phyloP scores from a whole-genome alignment of 345 rosid genomes.

The Ceriops zippeliana region DNA sequence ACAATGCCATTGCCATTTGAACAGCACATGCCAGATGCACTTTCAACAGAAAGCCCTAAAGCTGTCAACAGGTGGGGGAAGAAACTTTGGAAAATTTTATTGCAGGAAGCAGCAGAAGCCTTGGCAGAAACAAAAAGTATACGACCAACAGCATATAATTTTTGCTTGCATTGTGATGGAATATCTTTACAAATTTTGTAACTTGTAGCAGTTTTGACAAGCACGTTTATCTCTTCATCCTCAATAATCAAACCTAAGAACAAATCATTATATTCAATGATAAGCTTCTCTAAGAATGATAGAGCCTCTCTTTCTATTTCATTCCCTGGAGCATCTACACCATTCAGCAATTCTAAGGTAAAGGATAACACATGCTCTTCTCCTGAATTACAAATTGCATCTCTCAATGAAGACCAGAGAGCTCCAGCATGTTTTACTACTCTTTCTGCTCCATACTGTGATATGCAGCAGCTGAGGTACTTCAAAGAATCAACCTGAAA shows the following conservation, averaged over 20 bases:
- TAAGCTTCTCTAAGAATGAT: constrained; percentile 49
- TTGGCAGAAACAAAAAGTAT: constrained; percentile 64
- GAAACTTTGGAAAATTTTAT: constrained; percentile 47
- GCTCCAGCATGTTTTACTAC: constrained; percentile 55
- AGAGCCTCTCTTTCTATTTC: constrained; percentile 62
- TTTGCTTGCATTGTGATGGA: constrained; percentile 51
- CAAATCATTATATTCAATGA: constrained; percentile 46
- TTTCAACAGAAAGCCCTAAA: constrained; percentile 44
- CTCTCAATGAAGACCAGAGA: constrained; percentile 73
- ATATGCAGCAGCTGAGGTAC: constrained; percentile 55
- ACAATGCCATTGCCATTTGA: constrained; percentile 23
- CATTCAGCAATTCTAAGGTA: constrained; percentile 42
- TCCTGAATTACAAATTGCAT: constrained; percentile 49
- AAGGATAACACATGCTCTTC: constrained; percentile 36
- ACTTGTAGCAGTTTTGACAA: constrained; percentile 48
- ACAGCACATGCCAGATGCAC: constrained; percentile 27
- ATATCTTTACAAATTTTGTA: constrained; percentile 41
- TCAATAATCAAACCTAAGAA: constrained; percentile 47
- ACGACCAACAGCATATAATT: constrained; percentile 53
- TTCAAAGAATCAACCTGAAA: constrained; percentile 84
- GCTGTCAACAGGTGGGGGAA: constrained; percentile 52
- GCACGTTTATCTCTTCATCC: constrained; percentile 53
- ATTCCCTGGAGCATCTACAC: constrained; percentile 36
- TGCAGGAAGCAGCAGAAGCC: constrained; percentile 61
- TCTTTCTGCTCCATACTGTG: constrained; percentile 63